Base-by-base conservation (phyloP, 2,329 filamentous ascomycete genomes). In the Gnomoniopsis sp. region DNA sequence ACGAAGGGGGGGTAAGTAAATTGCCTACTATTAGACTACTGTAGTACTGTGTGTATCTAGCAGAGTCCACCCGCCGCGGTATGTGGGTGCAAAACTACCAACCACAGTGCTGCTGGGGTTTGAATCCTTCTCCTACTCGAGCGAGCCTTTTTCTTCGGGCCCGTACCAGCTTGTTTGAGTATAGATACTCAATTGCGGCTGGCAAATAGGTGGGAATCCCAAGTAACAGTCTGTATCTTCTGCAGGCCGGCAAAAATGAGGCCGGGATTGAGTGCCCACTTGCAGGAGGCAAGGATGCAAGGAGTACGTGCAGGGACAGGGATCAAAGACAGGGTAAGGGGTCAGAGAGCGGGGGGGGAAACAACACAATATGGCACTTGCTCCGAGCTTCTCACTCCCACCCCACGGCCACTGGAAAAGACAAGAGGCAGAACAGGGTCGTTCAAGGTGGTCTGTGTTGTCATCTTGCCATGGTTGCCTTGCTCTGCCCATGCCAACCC, bases 281-380 rank as follows among this genome's bases (percentile, higher is more conserved):
- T 30, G 26, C 12, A 41, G 36, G 14, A 41, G 4, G 41, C 41
- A 44, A 44, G 41, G 41, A 44, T 44, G n/a, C 4, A 44, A 21
- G 41, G 41, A 41, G 12, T 8, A 30, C 4, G 8, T 8, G 26
- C 26, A 30, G 4, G 26, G 8, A 30, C 26, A 30, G 26, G 26
- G 36, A 41, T 14, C 17, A 3, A 41, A 7, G 36, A 15, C 36
- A 41, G 6, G n/a, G 38, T 19, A 22, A 6, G 21, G 47, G 34
- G 46, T 23, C 26, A 46, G 47, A 50, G 36, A 30, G 56, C 44
- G 50, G 51, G 56, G 51, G 56, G 38, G 43, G 41, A 30, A 49
- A 50, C 51, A 46, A 48, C 57, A 58, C 51, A 49, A 58, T 44
- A 50, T 58, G 57, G 57, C 57, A 58, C 57, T 48, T 58, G 51